Conservation (phyloP, 257 asterid genomes). For the Cordia subcordata region DNA sequence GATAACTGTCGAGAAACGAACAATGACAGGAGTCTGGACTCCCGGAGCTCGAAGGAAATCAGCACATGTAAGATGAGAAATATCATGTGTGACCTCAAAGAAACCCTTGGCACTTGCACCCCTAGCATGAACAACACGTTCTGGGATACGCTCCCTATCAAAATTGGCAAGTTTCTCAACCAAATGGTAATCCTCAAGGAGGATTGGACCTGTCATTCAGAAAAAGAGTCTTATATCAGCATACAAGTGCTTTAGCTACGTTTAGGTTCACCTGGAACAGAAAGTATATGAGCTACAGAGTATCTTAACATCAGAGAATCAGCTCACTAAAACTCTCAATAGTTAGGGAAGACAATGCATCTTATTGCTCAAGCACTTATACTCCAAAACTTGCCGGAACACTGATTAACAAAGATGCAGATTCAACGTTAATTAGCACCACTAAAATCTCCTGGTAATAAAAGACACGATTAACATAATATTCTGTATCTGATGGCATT, state of each 20-base stretch:
- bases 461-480: too few relatives aligned
- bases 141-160: constrained; percentile 93
- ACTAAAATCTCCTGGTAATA: too few relatives aligned
- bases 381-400: too few relatives aligned
- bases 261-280: background rate
- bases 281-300: background rate
- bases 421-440: too few relatives aligned
- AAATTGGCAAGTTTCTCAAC: constrained; percentile 85
- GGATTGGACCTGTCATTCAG: constrained; percentile 65
- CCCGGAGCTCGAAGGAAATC: constrained; percentile 98
- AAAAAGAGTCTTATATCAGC: constrained; percentile 5
- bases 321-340: too few relatives aligned
- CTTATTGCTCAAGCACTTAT: background rate
- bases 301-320: background rate
- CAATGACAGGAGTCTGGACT: constrained; percentile 88
- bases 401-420: too few relatives aligned
- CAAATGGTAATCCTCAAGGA: constrained; percentile 92
- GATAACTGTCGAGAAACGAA: constrained; percentile 91
- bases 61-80: constrained; percentile 83
- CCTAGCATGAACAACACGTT: constrained; percentile 92
- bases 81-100: constrained; percentile 93
- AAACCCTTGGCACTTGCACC: constrained; percentile 99
- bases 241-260: constrained; percentile 5
- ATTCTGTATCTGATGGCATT: too few relatives aligned
- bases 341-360: too few relatives aligned